Evolutionary conservation across 768 basidiomycete species (phyloP), one percentile per base, ranked within the genome.

Genomic region (Solioccasus polychromus): DNA sequence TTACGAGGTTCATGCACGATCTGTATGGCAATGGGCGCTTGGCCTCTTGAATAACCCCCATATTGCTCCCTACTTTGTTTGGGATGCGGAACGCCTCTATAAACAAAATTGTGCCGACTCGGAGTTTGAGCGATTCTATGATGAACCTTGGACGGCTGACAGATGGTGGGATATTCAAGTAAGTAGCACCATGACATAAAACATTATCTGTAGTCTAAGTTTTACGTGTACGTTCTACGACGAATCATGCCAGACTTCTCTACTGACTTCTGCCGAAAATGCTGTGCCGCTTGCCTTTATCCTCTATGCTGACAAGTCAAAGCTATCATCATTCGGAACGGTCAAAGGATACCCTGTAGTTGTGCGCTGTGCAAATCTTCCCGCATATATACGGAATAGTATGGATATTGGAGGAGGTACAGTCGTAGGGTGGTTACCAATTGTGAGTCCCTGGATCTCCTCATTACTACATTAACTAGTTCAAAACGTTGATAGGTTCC

Each of bases 121-220:
- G 11, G 26, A 26, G 26, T 26, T 26, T 26, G 26, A 26, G 26
- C 26, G 26, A 26, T 26, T 26, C 26, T 26, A 26, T 26, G 26
- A 26, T 26, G 26, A 26, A 26, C 26, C 26, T 26, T 26, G 26
- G 26, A 26, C 26, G 11, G 26, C 26, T 26, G 26, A 26, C 26
- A 26, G 8, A 25, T 54, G 58, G 39, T 73, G 71, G 71, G 53
- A 69, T 5, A 52, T 65, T 5, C 68, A 73, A 59, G 73, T 71
- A 48, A 20, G 47, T 51, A 26, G 26, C 26, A 26, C 11, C 26
- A 26, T 11, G 26, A 26, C 26, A 6, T 26, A 26, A 26, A 26
- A 26, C 11, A 26, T 26, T 26, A 26, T 26, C 26, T 26, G 26
- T 26, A 26, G 26, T 26, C 26, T 26, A 26, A 26, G 26, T 26